A percentile compares a stretch with the other conserved stretches of the same genome.
Conservation (phyloP, 2,329 filamentous ascomycete species). For the Capronia coronata region DNA sequence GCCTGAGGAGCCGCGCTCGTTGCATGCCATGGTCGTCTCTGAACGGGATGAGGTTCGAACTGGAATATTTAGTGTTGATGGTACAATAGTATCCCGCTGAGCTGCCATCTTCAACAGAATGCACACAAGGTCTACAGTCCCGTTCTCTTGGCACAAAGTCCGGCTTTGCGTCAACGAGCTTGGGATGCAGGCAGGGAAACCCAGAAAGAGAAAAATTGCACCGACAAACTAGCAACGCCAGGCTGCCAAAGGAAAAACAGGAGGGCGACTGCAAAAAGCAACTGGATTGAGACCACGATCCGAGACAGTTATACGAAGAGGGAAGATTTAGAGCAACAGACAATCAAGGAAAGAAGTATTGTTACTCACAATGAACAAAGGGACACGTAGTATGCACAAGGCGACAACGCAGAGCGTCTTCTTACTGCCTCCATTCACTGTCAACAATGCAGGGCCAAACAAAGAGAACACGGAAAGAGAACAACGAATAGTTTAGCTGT, state of each 20-base stretch:
- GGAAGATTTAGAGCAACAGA: background rate
- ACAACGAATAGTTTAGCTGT: background rate
- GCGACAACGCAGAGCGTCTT: background rate
- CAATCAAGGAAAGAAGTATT: background rate
- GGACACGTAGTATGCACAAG: background rate
- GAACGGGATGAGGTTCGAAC: background rate
- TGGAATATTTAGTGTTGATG: background rate
- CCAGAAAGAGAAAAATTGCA: background rate
- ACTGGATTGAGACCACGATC: background rate
- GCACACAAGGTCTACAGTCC: background rate
- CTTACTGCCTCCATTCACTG: background rate
- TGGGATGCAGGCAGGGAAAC: background rate
- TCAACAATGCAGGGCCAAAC: background rate
- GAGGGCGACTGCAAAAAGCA: background rate
- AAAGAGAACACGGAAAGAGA: background rate
- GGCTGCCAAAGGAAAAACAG: no score
- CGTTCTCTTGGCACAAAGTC: background rate
- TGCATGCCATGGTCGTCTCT: background rate
- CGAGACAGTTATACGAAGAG: background rate
- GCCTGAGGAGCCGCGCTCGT: background rate
- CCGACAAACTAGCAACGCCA: no score
- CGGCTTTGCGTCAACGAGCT: background rate
- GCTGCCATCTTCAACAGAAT: background rate
- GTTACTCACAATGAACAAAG: background rate
- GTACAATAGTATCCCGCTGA: background rate